phyloP scores from a whole-genome alignment of 1,139 yeast species.

The Lodderomyces margitis region DNA sequence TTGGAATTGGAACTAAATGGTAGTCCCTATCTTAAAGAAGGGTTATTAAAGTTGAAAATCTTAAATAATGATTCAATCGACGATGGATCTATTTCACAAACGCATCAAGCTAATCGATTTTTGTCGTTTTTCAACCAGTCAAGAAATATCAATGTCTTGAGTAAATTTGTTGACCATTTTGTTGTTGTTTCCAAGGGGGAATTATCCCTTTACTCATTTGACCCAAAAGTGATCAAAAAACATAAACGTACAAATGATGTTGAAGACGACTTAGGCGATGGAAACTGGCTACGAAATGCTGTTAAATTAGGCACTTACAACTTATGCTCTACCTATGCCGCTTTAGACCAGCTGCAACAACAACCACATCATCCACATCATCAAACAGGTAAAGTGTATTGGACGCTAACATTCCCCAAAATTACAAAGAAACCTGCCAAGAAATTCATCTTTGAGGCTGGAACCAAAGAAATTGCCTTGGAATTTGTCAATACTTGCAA shows the following conservation, averaged over 20 bases:
- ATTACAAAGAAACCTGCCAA: constrained; percentile 32
- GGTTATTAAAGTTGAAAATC: constrained; percentile 55
- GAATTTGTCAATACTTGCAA: constrained; percentile 78
- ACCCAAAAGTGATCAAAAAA: constrained; percentile 43
- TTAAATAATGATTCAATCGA: constrained; percentile 43
- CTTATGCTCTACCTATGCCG: constrained; percentile 50
- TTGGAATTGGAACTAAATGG: constrained; percentile 63
- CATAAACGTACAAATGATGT: constrained; percentile 30
- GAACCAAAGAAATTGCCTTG: constrained; percentile 65
- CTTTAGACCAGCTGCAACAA: constrained; percentile 31
- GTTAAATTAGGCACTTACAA: constrained; percentile 49
- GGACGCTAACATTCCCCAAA: constrained; percentile 44
- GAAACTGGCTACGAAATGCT: constrained; percentile 63
- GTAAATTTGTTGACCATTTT: constrained; percentile 47
- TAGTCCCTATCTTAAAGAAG: constrained; percentile 80
- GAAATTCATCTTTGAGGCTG: constrained; percentile 53
- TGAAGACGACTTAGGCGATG: constrained; percentile 50
- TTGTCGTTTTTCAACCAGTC: constrained; percentile 22
- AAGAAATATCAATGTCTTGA: constrained; percentile 12
- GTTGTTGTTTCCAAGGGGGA: constrained; percentile 61
- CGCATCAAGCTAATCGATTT: constrained; percentile 14
- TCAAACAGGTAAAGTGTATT: constrained; percentile 24
- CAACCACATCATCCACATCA: no score
- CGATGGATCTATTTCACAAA: constrained; percentile 11
- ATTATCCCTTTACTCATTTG: constrained; percentile 52